phyloP scores from a whole-genome alignment of 75 land plant species.

The Pinus taeda region DNA sequence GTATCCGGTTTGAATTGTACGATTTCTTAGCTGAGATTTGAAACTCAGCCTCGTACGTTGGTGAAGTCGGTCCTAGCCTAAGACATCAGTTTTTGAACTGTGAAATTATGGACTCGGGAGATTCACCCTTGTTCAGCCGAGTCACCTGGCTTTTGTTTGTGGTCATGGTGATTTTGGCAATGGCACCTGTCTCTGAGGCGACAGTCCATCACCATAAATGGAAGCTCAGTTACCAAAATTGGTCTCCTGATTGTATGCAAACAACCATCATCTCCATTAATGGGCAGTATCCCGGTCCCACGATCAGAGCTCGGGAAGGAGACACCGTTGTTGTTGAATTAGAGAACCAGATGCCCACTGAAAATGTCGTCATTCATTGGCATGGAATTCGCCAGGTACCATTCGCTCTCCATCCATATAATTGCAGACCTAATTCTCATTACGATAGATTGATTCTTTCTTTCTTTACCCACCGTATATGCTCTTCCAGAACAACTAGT shows the following conservation, averaged over 20 bases:
- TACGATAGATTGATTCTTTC: too few relatives aligned
- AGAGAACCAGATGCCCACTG: slow-evolving; percentile 57
- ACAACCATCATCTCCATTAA: not conserved
- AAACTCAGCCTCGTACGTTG: too few relatives aligned
- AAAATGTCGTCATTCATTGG: slow-evolving; percentile 81
- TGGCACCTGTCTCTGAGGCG: not conserved
- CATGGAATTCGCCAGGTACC: slow-evolving; percentile 74
- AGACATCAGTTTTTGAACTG: not conserved
- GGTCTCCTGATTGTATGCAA: not conserved
- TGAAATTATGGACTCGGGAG: not conserved
- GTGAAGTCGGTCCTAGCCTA: too few relatives aligned
- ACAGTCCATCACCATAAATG: not conserved
- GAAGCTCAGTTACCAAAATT: not conserved
- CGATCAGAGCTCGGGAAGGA: slow-evolving; percentile 60
- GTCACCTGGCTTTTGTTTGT: not conserved
- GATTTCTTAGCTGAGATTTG: too few relatives aligned
- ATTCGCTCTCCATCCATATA: slow-evolving; percentile 9
- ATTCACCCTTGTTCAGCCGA: not conserved
- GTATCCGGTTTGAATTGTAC: too few relatives aligned
- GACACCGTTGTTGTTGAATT: slow-evolving; percentile 75
- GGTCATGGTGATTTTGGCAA: not conserved
- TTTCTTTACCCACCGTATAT: too few relatives aligned
- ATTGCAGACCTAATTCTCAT: too few relatives aligned
- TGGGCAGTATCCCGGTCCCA: slow-evolving; percentile 57
- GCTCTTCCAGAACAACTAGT: too few relatives aligned